Conservation (phyloP, 768 basidiomycete species). For the Lanmaoa rubissima region DNA sequence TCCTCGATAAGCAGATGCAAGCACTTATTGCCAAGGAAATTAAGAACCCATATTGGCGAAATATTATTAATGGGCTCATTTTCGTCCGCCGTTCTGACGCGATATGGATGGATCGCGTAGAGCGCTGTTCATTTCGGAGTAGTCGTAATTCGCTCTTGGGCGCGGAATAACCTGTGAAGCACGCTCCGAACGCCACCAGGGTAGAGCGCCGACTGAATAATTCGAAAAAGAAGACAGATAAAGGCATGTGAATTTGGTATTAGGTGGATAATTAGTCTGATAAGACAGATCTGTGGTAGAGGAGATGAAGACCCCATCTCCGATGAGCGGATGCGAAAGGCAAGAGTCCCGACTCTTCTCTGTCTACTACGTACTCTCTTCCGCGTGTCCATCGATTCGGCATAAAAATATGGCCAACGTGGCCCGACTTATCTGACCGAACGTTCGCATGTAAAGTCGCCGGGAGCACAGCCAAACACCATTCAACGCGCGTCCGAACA, state of each 20-base stretch:
- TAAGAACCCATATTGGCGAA: constrained; percentile 4
- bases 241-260: not conserved
- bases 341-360: not conserved
- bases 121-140: constrained; percentile 19
- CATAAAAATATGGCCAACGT: not conserved
- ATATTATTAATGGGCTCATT: constrained; percentile 4
- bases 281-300: constrained; percentile 4
- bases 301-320: constrained; percentile 11
- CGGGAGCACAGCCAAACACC: not conserved
- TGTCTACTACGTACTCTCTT: not conserved
- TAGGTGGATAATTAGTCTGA: constrained; percentile 7
- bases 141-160: not conserved
- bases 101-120: constrained; percentile 19
- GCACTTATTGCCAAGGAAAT: not conserved
- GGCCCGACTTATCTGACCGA: not conserved
- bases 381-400: not conserved
- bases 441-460: not conserved
- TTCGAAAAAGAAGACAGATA: not conserved
- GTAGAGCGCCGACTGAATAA: not conserved
- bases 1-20: constrained; percentile 8
- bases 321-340: constrained; percentile 2
- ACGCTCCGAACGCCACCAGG: constrained; percentile 10
- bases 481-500: not conserved
- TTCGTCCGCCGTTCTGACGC: not conserved
- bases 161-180: not conserved